Evolutionary conservation across 257 asterid genomes (phyloP).

Genomic region (Leonotis leonurus): DNA sequence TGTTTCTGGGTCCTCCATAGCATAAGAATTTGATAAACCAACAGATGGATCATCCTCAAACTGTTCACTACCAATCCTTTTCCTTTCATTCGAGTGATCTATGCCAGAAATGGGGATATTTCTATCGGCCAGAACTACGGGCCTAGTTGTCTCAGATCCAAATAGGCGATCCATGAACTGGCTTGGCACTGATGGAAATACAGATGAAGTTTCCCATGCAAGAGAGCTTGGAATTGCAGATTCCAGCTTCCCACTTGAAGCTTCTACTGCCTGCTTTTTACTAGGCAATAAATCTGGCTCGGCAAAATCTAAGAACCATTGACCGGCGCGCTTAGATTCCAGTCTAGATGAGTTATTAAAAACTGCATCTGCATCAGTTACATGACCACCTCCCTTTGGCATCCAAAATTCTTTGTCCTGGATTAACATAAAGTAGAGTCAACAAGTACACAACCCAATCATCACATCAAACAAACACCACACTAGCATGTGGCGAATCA

Average conservation of each 20-base stretch:
- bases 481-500: not conserved
- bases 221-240: slow-evolving; percentile 39
- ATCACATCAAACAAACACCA: not conserved
- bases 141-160: slow-evolving; percentile 40
- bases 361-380: slow-evolving; percentile 45
- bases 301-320: slow-evolving; percentile 52
- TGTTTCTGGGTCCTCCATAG: slow-evolving; percentile 48
- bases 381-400: slow-evolving; percentile 56
- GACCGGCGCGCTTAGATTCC: slow-evolving; percentile 60
- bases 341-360: slow-evolving; percentile 52
- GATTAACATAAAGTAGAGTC: slow-evolving; percentile 9
- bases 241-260: slow-evolving; percentile 39
- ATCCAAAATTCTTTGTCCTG: slow-evolving; percentile 79
- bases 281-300: slow-evolving; percentile 59
- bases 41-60: slow-evolving; percentile 48
- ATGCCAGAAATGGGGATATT: slow-evolving; percentile 31
- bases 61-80: slow-evolving; percentile 29
- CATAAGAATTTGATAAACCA: slow-evolving; percentile 69
- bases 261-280: slow-evolving; percentile 62
- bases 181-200: slow-evolving; percentile 38
- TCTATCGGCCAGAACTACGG: slow-evolving; percentile 29
- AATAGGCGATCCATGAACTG: slow-evolving; percentile 66
- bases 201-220: slow-evolving; percentile 65
- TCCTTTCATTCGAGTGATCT: slow-evolving; percentile 33
- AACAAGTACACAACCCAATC: not conserved